Conservation (phyloP, 1,139 yeast genomes). For the Saccharomycopsis crataegensis region DNA sequence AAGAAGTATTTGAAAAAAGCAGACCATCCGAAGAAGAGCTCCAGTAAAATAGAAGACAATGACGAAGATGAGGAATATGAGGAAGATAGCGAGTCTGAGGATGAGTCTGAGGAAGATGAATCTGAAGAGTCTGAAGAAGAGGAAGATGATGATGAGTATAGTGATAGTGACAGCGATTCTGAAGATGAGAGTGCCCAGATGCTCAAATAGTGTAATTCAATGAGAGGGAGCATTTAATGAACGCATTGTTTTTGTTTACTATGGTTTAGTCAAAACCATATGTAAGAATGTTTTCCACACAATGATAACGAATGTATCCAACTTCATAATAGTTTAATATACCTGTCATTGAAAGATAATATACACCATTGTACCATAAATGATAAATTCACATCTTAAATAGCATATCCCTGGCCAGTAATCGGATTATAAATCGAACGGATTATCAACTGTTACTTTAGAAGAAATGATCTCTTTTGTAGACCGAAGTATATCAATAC, state of each 20-base stretch:
- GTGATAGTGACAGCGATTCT: conserved; percentile 23
- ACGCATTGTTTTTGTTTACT: neutral
- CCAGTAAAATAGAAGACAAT: conserved; percentile 25
- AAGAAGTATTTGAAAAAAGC: conserved; percentile 19
- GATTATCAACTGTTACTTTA: no score
- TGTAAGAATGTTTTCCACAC: no score
- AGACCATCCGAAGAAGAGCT: neutral
- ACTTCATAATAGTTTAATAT: no score
- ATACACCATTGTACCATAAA: no score
- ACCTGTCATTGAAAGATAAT: no score
- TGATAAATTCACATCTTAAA: no score
- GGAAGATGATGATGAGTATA: conserved; percentile 24
- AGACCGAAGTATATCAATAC: no score
- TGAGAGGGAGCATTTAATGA: neutral
- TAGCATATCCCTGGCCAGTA: no score
- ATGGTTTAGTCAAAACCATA: no score
- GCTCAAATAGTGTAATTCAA: neutral
- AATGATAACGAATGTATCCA: no score
- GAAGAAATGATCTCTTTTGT: no score
- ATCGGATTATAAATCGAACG: no score
- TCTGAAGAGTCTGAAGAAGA: conserved; percentile 28
- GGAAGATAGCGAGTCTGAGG: conserved; percentile 24
- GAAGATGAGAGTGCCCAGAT: conserved; percentile 18
- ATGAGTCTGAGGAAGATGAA: conserved; percentile 27
- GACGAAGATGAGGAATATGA: conserved; percentile 30